These are phyloP conservation scores for Fraxinus cuspidata DNA, from an alignment of 257 asterid species.

Conservation along the genomic window DNA sequence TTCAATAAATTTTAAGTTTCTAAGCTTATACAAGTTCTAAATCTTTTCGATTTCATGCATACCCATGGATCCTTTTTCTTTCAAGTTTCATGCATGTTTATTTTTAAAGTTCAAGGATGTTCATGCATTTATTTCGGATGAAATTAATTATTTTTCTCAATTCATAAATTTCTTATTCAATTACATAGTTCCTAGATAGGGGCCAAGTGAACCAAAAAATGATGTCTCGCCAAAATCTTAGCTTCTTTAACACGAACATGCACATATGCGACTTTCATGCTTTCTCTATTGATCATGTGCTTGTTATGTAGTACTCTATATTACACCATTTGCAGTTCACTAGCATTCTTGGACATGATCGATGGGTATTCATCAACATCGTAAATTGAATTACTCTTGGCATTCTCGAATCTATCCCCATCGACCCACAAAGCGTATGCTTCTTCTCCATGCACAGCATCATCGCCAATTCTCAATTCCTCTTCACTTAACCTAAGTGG, in stretches of 20 bases:
- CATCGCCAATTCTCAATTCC: slow-evolving; percentile 40
- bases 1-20: background rate
- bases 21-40: too few species aligned
- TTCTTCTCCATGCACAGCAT: slow-evolving; percentile 47
- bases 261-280: too few species aligned
- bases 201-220: too few species aligned
- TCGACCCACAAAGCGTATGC: slow-evolving; percentile 38
- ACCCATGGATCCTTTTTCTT: background rate
- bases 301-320: background rate
- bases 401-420: slow-evolving; percentile 32
- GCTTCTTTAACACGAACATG: background rate
- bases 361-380: slow-evolving; percentile 56
- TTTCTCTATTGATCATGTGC: background rate
- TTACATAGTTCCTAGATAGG: background rate
- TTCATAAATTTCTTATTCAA: background rate
- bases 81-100: too few species aligned
- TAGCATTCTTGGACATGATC: slow-evolving; percentile 29
- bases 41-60: background rate
- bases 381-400: slow-evolving; percentile 38
- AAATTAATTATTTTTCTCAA: background rate
- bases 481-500: slow-evolving; percentile 49
- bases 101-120: background rate
- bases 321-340: slow-evolving; percentile 39
- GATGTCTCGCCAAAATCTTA: too few species aligned
- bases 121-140: background rate